These are phyloP conservation scores for Hypomontagnella submonticulosa DNA, from an alignment of 495 filamentous ascomycete species.

Conservation along the genomic window DNA sequence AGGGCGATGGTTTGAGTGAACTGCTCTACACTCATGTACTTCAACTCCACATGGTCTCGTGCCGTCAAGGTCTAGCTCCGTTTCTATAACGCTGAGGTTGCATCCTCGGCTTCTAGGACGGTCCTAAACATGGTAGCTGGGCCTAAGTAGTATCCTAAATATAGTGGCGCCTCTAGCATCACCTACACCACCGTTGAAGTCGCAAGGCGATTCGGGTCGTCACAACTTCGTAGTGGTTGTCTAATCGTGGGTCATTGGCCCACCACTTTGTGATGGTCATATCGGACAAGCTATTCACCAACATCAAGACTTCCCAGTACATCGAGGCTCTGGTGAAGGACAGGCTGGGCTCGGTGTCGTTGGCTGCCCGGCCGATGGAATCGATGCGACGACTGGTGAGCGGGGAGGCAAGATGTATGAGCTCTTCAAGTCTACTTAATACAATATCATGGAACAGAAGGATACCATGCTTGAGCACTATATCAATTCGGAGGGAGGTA, in stretches of 20 bases:
- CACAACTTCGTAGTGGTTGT: conserved; percentile 53
- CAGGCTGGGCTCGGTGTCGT: conserved; percentile 52
- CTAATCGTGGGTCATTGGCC: conserved; percentile 40
- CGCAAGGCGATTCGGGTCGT: conserved; percentile 50
- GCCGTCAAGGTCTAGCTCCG: no score
- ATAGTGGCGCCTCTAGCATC: conserved; percentile 47
- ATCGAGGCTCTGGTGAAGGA: conserved; percentile 47
- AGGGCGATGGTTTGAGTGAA: no score
- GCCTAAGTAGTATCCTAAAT: conserved; percentile 49
- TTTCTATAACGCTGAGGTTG: no score
- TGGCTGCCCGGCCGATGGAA: conserved; percentile 56
- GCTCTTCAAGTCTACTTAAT: conserved; percentile 44
- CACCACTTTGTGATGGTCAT: conserved; percentile 53
- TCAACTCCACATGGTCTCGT: no score
- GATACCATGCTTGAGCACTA: conserved; percentile 52
- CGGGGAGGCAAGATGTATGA: conserved; percentile 56
- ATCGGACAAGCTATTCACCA: conserved; percentile 52
- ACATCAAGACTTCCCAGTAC: conserved; percentile 45
- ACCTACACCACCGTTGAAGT: conserved; percentile 48
- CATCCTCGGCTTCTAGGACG: no score
- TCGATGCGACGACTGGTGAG: conserved; percentile 39
- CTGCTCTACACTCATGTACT: no score
- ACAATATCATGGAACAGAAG: conserved; percentile 41
- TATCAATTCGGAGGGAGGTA: conserved; percentile 49
- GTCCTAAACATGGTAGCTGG: no score